Evolutionary conservation across 73 alveolate genomes (phyloP).

Genomic region (Uronychia binucleata): DNA sequence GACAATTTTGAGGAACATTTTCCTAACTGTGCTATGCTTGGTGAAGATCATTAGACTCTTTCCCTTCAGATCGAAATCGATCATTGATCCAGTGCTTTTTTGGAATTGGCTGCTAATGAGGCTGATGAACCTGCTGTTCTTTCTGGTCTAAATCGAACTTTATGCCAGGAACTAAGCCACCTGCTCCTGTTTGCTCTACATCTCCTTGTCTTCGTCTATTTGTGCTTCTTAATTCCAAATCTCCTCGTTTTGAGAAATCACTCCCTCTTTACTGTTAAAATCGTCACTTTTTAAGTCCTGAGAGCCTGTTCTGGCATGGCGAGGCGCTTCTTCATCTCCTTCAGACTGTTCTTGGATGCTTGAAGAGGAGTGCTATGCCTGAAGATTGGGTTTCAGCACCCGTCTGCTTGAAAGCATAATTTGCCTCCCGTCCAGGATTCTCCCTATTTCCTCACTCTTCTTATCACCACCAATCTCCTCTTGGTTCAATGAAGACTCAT

Average conservation of each 20-base stretch:
- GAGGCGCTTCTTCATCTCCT: neutral
- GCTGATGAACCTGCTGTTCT: neutral
- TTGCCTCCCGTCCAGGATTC: too few species aligned
- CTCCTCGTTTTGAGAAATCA: too few species aligned
- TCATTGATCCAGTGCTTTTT: neutral
- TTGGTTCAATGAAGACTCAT: neutral
- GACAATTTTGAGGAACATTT: neutral
- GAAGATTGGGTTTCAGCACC: too few species aligned
- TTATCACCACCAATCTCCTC: neutral
- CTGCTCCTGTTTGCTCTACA: neutral
- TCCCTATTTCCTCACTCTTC: neutral
- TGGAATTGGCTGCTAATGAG: neutral
- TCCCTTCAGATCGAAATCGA: neutral
- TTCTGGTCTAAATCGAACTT: neutral
- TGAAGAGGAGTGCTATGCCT: too few species aligned
- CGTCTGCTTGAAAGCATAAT: too few species aligned
- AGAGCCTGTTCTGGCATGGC: neutral
- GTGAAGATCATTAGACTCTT: constrained; percentile 20
- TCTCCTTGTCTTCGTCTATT: neutral
- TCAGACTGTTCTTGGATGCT: too few species aligned
- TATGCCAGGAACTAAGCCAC: neutral
- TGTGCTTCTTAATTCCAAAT: neutral
- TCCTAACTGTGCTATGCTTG: neutral
- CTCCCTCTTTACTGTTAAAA: too few species aligned
- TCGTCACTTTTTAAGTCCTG: too few species aligned